A percentile compares a stretch with the other conserved stretches of the same genome.
Evolutionary conservation across 768 basidiomycete genomes (phyloP).

Genomic region (Lyophyllum semitale): DNA sequence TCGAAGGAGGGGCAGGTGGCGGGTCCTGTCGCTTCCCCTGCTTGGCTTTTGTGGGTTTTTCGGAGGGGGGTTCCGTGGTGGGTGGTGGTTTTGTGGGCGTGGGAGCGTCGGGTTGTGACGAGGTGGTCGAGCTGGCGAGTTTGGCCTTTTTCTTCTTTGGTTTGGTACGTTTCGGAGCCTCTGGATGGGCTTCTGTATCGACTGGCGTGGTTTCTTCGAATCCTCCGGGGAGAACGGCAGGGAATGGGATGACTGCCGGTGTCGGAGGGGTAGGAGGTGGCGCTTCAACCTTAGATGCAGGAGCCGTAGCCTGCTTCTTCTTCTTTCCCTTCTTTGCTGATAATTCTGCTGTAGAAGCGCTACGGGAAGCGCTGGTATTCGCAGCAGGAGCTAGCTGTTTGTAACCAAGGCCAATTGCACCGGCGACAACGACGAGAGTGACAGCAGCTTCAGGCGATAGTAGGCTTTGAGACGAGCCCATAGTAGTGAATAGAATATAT

Average conservation of each 20-base stretch:
- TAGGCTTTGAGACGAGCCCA: conserved; percentile 51
- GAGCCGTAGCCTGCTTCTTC: conserved; percentile 9
- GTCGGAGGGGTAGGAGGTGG: conserved; percentile 3
- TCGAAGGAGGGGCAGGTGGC: conserved; percentile 9
- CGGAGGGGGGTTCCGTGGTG: conserved; percentile 1
- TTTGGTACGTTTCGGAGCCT: neutral
- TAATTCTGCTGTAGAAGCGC: neutral
- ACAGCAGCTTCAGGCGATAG: conserved; percentile 39
- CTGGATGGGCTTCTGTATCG: conserved; percentile 1
- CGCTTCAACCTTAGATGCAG: neutral
- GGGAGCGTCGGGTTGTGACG: neutral
- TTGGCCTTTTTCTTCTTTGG: conserved; percentile 40
- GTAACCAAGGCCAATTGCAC: conserved; percentile 44
- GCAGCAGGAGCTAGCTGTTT: conserved; percentile 22
- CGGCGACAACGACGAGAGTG: conserved; percentile 39
- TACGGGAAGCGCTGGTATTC: neutral
- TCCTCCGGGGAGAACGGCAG: conserved; percentile 45
- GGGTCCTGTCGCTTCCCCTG: conserved; percentile 6
- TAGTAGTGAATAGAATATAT: conserved; percentile 17
- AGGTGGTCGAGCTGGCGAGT: conserved; percentile 9
- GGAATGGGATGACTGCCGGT: conserved; percentile 29
- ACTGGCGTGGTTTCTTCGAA: conserved; percentile 31
- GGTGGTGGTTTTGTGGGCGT: neutral
- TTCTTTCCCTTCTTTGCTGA: conserved; percentile 22
- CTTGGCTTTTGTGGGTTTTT: conserved; percentile 1